These are phyloP conservation scores for Gyromitra esculenta DNA, from an alignment of 2,329 filamentous ascomycete genomes.

Conservation along the genomic window DNA sequence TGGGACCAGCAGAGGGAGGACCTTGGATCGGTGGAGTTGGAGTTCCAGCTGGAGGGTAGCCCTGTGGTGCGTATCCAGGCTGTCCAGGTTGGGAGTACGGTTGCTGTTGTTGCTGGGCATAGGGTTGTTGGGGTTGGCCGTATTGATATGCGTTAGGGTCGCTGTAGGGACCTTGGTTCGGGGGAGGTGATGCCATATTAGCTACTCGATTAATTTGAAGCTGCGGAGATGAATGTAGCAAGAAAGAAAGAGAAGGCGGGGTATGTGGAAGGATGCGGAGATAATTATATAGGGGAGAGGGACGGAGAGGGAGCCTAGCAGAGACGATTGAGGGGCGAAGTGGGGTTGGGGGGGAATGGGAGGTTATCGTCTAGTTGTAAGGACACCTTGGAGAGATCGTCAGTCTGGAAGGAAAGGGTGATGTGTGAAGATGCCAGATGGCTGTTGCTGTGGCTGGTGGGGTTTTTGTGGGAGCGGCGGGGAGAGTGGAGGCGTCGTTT, in stretches of 20 bases:
- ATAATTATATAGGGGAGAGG: background rate
- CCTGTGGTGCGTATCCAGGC: constrained; percentile 42
- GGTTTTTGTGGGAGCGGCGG: constrained; percentile 1
- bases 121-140: constrained; percentile 46
- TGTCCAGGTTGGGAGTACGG: constrained; percentile 35
- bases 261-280: background rate
- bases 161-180: constrained; percentile 51
- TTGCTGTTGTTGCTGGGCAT: constrained; percentile 48
- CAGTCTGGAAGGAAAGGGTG: constrained; percentile 32
- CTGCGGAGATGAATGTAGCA: constrained; percentile 20
- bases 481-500: constrained; percentile 11
- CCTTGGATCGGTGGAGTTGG: constrained; percentile 33
- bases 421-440: constrained; percentile 53
- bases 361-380: constrained; percentile 10
- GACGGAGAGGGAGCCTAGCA: background rate
- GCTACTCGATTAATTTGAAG: constrained; percentile 34
- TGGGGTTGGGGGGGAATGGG: background rate
- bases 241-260: constrained; percentile 1
- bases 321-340: background rate
- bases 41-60: constrained; percentile 38
- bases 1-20: constrained; percentile 52
- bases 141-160: constrained; percentile 52
- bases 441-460: constrained; percentile 42
- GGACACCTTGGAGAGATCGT: constrained; percentile 39
- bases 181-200: constrained; percentile 54